A percentile compares a stretch with the other conserved stretches of the same genome.
Conservation (phyloP, 192 early-diverging fungal species). For the Coemansia sp. region DNA sequence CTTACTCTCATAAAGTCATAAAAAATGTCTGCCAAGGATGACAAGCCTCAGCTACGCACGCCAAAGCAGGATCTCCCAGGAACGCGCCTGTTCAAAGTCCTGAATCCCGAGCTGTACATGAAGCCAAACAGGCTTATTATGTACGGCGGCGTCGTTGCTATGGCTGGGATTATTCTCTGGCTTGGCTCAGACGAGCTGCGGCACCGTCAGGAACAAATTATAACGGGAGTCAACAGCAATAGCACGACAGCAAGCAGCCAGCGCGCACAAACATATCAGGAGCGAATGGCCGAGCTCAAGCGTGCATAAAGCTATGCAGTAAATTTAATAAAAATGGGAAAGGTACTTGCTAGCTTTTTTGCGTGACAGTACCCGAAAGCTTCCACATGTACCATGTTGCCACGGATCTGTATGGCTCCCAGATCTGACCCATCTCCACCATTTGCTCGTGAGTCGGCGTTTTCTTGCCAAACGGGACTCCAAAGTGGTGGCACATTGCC, state of each 20-base stretch:
- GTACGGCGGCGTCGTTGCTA: constrained; percentile 39
- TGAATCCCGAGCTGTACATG: constrained; percentile 55
- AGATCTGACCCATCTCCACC: constrained; percentile 57
- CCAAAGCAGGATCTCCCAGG: constrained; percentile 36
- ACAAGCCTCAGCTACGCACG: constrained; percentile 1
- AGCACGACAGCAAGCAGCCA: not conserved
- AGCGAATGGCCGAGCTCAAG: constrained; percentile 43
- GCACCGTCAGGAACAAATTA: constrained; percentile 20
- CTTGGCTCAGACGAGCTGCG: constrained; percentile 41
- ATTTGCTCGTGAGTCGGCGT: constrained; percentile 60
- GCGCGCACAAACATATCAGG: constrained; percentile 46
- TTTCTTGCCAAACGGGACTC: constrained; percentile 53
- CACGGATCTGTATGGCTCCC: constrained; percentile 69
- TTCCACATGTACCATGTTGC: constrained; percentile 75
- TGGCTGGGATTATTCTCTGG: constrained; percentile 42
- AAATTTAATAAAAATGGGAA: too few species aligned
- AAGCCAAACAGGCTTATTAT: constrained; percentile 51
- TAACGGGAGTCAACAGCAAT: not conserved
- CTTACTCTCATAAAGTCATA: too few species aligned
- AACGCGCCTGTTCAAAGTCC: constrained; percentile 51
- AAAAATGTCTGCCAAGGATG: not conserved
- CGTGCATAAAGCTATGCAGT: constrained; percentile 10
- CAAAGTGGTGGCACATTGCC: constrained; percentile 69
- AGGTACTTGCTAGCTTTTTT: constrained; percentile 21
- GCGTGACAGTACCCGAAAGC: constrained; percentile 42